A percentile compares a stretch with the other conserved stretches of the same genome.
Conservation (phyloP, 192 early-diverging fungal genomes). For the Jimgerdemannia lactiflua region DNA sequence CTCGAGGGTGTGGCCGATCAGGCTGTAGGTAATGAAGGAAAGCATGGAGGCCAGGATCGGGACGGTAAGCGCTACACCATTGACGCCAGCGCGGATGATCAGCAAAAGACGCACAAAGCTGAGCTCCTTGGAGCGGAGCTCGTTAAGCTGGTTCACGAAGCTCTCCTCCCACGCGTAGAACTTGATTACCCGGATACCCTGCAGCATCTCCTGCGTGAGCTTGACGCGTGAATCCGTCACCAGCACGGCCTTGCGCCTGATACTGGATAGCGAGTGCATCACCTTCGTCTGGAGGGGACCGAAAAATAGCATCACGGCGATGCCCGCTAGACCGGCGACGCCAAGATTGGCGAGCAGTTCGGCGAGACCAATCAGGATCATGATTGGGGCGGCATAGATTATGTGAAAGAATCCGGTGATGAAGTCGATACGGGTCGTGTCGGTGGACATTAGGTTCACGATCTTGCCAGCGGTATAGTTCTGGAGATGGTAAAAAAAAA, state of each 20-base stretch:
- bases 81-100: slow-evolving; percentile 37
- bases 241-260: slow-evolving; percentile 33
- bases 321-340: slow-evolving; percentile 60
- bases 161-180: slow-evolving; percentile 69
- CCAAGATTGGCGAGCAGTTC: slow-evolving; percentile 51
- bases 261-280: slow-evolving; percentile 25
- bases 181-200: slow-evolving; percentile 78
- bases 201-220: slow-evolving; percentile 62
- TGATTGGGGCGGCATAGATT: slow-evolving; percentile 43
- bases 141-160: slow-evolving; percentile 36
- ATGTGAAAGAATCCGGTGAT: slow-evolving; percentile 41
- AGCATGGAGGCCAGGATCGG: slow-evolving; percentile 44
- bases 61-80: slow-evolving; percentile 34
- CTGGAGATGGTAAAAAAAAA: too few species aligned
- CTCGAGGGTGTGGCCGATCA: slow-evolving; percentile 34
- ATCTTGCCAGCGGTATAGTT: slow-evolving; percentile 45
- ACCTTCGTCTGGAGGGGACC: slow-evolving; percentile 32
- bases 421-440: slow-evolving; percentile 41
- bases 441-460: slow-evolving; percentile 46
- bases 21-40: slow-evolving; percentile 27
- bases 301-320: slow-evolving; percentile 46
- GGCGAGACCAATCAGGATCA: slow-evolving; percentile 35
- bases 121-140: slow-evolving; percentile 36
- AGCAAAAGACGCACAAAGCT: slow-evolving; percentile 27
- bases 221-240: slow-evolving; percentile 77